Evolutionary conservation across 768 basidiomycete species (phyloP).

Genomic region (Agrocybe praecox): DNA sequence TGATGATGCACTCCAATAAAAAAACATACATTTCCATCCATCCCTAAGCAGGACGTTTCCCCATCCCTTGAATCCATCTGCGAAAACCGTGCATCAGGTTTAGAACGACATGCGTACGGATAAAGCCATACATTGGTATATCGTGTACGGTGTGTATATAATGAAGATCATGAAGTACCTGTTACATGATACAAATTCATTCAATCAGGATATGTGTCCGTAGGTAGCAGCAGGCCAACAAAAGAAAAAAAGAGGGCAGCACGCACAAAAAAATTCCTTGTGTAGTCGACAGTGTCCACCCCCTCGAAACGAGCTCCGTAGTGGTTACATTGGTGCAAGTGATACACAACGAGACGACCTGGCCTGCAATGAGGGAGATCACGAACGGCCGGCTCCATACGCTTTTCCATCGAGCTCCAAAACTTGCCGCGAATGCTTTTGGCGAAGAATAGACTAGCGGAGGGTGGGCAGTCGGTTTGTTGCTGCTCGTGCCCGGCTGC

Average conservation of each 20-base stretch:
- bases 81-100: neutral
- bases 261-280: conserved; percentile 85
- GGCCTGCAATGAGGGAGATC: conserved; percentile 73
- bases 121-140: conserved; percentile 71
- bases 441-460: conserved; percentile 69
- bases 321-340: conserved; percentile 90
- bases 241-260: neutral
- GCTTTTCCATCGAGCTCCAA: conserved; percentile 65
- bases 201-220: conserved; percentile 1
- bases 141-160: conserved; percentile 87
- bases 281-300: conserved; percentile 78
- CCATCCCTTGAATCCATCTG: conserved; percentile 89
- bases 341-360: conserved; percentile 85
- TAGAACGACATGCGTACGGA: neutral
- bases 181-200: neutral
- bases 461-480: conserved; percentile 52
- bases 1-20: neutral
- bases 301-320: conserved; percentile 68
- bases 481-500: too few species aligned
- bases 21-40: conserved; percentile 82
- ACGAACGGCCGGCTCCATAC: conserved; percentile 79
- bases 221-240: neutral
- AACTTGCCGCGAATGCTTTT: conserved; percentile 51
- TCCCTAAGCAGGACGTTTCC: conserved; percentile 68
- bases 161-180: conserved; percentile 81